Evolutionary conservation across 805 yeast genomes (phyloP), one percentile per base, ranked within the genome.

Genomic region (Kodamaea nitidulidarum): DNA sequence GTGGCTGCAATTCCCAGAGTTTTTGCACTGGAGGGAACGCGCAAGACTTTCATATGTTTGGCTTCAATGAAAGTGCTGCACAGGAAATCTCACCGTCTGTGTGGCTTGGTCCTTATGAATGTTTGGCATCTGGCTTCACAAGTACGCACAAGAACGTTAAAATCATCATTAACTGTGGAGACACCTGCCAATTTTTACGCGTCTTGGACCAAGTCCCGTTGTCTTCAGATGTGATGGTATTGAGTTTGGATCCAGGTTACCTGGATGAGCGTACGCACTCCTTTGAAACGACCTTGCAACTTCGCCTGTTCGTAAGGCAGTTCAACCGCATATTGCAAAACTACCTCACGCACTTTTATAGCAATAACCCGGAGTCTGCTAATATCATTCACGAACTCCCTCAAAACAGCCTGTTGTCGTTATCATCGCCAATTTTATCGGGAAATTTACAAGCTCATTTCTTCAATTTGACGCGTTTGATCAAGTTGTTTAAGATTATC

Each of bases 151-250:
- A 30, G 10, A 15, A 21, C 3, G 37, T 65, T 34, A 64, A 67
- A 46, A 61, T 67, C 11, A 52, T 67, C 21, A 59, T 67, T 35
- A 67, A 67, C 48, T 67, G 72, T 41, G 60, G 63, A 3, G 46
- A 59, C 12, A 65, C 71, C 1, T 43, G 45, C 32, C 45, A 38
- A 14, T 67, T 67, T 38, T 49, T 67, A 18, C 40, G 47, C n/a
- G 47, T 44, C 12, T 40, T 67, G 12, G 55, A 57, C 14, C 16
- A 43, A 8, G 45, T 66, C 1, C 9, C 28, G 15, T 32, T 38
- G 16, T 56, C 70, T 3, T 58, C 70, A 1, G 70, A 67, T 44
- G 57, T 65, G 41, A 55, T 67, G 7, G 52, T 67, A 16, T 47
- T 67, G 17, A 59, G 60, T 31, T 51, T 67, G 44, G 73, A 67